Conservation (phyloP, 2,329 filamentous ascomycete species). For the Beauveria bassiana region DNA sequence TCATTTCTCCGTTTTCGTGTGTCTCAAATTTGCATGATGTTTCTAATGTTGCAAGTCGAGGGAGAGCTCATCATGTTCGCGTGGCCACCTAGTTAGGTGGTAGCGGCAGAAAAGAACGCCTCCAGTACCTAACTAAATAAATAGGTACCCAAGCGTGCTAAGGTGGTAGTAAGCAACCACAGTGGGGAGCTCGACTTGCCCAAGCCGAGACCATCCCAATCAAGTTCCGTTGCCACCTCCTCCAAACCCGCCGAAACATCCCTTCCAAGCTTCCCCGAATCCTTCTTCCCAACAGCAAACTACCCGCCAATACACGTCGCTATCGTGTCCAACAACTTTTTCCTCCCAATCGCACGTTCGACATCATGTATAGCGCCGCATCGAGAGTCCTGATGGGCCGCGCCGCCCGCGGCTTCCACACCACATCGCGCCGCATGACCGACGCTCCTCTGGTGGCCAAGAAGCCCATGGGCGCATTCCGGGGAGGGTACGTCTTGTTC, state of each 20-base stretch:
- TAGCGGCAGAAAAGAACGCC: no score
- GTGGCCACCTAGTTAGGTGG: no score
- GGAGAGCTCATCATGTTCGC: no score
- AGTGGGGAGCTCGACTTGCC: not conserved
- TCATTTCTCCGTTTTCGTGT: constrained; percentile 33
- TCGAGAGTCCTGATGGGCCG: constrained; percentile 37
- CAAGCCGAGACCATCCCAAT: constrained; percentile 11
- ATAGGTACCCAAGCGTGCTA: no score
- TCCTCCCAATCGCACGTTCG: constrained; percentile 28
- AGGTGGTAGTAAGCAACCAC: not conserved
- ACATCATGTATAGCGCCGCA: constrained; percentile 16
- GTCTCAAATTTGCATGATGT: not conserved
- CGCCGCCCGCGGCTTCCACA: constrained; percentile 40
- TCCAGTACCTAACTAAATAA: no score
- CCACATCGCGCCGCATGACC: constrained; percentile 38
- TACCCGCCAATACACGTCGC: not conserved
- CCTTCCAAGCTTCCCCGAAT: not conserved
- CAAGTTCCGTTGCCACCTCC: constrained; percentile 10
- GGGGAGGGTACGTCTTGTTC: constrained; percentile 44
- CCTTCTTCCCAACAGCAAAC: not conserved
- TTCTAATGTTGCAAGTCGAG: no score
- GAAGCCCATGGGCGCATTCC: constrained; percentile 53
- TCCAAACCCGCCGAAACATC: not conserved
- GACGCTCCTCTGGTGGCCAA: constrained; percentile 44
- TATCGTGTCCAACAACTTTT: not conserved